These are phyloP conservation scores for Sequoiadendron giganteum DNA, from an alignment of 75 land plant genomes.

Conservation along the genomic window DNA sequence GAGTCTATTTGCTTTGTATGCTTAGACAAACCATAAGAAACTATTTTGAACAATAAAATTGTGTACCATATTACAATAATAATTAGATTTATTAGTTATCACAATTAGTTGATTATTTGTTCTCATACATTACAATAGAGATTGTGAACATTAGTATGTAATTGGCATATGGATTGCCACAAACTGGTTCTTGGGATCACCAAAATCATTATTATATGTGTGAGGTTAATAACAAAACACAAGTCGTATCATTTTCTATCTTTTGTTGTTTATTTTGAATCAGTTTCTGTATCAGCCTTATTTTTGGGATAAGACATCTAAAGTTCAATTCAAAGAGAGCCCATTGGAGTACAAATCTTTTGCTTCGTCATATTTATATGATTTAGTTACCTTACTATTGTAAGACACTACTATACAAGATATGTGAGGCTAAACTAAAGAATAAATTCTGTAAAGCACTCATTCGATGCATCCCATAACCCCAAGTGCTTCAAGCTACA, in stretches of 20 bases:
- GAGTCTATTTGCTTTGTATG: neutral
- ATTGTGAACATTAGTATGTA: neutral
- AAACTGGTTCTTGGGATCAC: neutral
- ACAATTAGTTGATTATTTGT: neutral
- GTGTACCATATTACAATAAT: neutral
- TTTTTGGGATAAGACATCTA: neutral
- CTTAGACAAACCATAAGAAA: neutral
- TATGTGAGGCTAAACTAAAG: neutral
- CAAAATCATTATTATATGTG: neutral
- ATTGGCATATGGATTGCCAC: neutral
- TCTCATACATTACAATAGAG: neutral
- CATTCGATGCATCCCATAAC: neutral
- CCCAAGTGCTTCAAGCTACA: neutral
- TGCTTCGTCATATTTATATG: neutral
- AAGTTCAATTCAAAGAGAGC: neutral
- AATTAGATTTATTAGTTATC: neutral
- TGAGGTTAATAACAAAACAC: neutral
- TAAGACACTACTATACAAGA: neutral
- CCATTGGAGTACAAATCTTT: neutral
- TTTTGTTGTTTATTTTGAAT: neutral
- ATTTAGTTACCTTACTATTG: neutral
- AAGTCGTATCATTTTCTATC: neutral
- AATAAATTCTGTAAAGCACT: neutral
- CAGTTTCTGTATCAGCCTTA: neutral
- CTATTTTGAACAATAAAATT: neutral